phyloP scores from a whole-genome alignment of 2,329 filamentous ascomycete species.

The Exophiala xenobiotica region DNA sequence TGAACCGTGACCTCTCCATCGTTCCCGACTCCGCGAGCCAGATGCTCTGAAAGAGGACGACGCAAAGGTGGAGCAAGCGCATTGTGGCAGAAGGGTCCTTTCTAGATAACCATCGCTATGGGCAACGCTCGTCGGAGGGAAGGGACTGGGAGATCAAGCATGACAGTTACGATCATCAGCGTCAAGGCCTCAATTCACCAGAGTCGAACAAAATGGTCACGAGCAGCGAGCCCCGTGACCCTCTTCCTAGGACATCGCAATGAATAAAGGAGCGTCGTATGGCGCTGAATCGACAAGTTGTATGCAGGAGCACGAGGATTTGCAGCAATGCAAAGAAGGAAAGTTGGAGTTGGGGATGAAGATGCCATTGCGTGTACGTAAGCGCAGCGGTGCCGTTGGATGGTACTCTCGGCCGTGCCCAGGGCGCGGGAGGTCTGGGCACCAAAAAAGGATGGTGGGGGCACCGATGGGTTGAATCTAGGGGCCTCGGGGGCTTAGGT shows the following conservation, averaged over 20 bases:
- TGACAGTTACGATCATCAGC: neutral
- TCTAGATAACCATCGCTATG: neutral
- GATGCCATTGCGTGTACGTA: neutral
- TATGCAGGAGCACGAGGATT: neutral
- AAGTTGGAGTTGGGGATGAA: neutral
- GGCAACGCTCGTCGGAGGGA: neutral
- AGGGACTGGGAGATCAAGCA: neutral
- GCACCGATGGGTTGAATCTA: neutral
- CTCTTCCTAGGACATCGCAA: no score
- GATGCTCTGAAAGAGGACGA: conserved; percentile 4
- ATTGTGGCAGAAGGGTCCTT: conserved; percentile 6
- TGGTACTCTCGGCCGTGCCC: neutral
- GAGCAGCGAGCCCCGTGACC: neutral
- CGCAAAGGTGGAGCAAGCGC: conserved; percentile 10
- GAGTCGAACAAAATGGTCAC: neutral
- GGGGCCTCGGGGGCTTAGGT: neutral
- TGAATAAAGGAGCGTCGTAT: neutral
- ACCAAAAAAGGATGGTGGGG: neutral
- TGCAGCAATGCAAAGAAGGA: neutral
- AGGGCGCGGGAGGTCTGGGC: neutral
- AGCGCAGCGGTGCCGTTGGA: neutral
- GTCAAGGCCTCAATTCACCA: neutral
- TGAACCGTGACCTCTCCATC: conserved; percentile 10
- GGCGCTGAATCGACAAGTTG: neutral
- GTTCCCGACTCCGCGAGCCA: conserved; percentile 6